Percentiles rank a stretch among this genome's conserved stretches.
These are phyloP conservation scores for Hanseniaspora lachancei DNA, from an alignment of 805 yeast genomes.

Conservation along the genomic window DNA sequence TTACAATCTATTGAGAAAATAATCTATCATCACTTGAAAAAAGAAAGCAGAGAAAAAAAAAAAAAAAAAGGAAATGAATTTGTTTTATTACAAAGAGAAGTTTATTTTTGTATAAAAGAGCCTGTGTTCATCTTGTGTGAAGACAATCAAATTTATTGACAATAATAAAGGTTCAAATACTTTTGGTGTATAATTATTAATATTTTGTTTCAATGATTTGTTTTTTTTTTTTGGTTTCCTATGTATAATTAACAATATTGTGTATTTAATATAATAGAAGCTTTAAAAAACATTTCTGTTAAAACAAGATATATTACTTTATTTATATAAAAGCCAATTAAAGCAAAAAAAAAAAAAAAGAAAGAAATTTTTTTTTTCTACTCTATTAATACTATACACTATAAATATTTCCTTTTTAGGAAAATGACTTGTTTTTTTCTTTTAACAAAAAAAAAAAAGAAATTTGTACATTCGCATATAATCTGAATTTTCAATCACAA, in stretches of 20 bases:
- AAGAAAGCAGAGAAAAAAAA: not conserved
- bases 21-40: constrained; percentile 24
- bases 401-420: not conserved
- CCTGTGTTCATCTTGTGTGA: too few species aligned
- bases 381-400: not conserved
- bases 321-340: too few species aligned
- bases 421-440: not conserved
- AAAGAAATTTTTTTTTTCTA: not conserved
- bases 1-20: constrained; percentile 31
- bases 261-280: too few species aligned
- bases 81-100: not conserved
- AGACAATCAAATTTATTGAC: not conserved
- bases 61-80: not conserved
- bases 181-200: not conserved
- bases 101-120: not conserved
- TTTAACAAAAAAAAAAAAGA: not conserved
- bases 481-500: too few species aligned
- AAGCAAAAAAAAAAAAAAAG: not conserved
- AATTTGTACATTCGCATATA: not conserved
- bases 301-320: too few species aligned
- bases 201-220: too few species aligned
- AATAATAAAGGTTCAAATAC: not conserved
- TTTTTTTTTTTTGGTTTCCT: too few species aligned
- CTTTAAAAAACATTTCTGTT: too few species aligned
- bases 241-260: too few species aligned